Conservation (phyloP, 1,139 yeast genomes). For the Saccharomyces hybrid region DNA sequence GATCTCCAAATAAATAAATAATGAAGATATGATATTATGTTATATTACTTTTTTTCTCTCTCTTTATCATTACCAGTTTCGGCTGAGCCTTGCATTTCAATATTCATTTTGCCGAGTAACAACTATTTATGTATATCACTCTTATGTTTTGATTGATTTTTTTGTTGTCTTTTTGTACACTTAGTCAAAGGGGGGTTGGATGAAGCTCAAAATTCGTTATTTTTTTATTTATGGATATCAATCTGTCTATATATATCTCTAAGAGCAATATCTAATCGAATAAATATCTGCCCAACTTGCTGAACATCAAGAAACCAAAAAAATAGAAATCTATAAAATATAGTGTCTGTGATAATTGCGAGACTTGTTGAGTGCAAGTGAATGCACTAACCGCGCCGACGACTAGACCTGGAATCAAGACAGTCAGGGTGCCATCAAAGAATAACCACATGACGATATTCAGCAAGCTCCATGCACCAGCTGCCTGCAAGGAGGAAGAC, state of each 20-base stretch:
- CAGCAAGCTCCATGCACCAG: conserved; percentile 64
- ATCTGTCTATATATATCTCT: not conserved
- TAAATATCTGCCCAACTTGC: conserved; percentile 56
- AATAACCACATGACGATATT: conserved; percentile 77
- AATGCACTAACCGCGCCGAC: conserved; percentile 36
- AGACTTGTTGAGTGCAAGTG: conserved; percentile 30
- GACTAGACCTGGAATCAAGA: conserved; percentile 45
- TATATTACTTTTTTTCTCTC: not conserved
- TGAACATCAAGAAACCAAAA: conserved; percentile 61
- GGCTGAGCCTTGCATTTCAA: conserved; percentile 1
- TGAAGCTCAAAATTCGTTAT: not conserved
- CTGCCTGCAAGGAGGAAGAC: conserved; percentile 69
- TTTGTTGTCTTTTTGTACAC: not conserved
- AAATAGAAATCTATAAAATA: conserved; percentile 45
- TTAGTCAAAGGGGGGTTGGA: not conserved
- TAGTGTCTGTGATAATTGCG: conserved; percentile 23
- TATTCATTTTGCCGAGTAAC: not conserved
- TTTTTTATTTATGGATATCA: not conserved
- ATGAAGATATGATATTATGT: not conserved
- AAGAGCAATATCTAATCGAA: conserved; percentile 5
- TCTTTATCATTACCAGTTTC: not conserved
- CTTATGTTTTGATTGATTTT: not conserved
- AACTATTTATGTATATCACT: not conserved
- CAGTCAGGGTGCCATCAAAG: conserved; percentile 66
- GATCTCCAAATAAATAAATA: conserved; percentile 26